A percentile compares a stretch with the other conserved stretches of the same genome.
phyloP scores from a whole-genome alignment of 306 rosid species.

The Casuarina cunninghamiana region DNA sequence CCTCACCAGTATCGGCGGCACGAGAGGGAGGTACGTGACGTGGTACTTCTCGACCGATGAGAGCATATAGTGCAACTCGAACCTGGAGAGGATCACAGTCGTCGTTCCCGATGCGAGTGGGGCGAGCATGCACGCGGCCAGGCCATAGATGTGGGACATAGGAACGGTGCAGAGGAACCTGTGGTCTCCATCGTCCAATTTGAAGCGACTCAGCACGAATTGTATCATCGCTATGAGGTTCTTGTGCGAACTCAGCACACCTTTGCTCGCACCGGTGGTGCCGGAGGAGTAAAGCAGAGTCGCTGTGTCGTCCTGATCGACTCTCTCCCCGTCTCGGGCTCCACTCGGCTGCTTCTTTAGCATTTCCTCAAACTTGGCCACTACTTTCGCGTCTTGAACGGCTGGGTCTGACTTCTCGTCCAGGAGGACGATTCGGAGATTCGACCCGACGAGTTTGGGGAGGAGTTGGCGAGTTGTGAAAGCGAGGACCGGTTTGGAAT shows the following conservation, averaged over 20 bases:
- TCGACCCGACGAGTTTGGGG: constrained; percentile 54
- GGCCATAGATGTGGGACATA: constrained; percentile 91
- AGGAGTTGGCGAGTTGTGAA: constrained; percentile 58
- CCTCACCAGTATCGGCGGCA: constrained; percentile 84
- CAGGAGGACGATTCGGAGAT: constrained; percentile 61
- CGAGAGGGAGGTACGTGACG: constrained; percentile 69
- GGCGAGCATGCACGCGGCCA: constrained; percentile 61
- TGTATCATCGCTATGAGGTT: constrained; percentile 71
- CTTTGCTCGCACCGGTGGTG: constrained; percentile 89
- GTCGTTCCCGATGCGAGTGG: constrained; percentile 67
- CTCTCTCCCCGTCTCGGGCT: constrained; percentile 39
- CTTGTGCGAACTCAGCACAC: constrained; percentile 76
- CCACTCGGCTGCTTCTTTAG: constrained; percentile 35
- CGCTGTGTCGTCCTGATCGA: constrained; percentile 77
- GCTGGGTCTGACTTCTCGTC: constrained; percentile 22
- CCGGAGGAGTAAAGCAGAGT: constrained; percentile 85
- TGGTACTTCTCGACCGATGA: constrained; percentile 48
- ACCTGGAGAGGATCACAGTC: constrained; percentile 65
- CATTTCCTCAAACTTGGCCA: constrained; percentile 45
- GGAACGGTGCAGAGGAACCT: constrained; percentile 84
- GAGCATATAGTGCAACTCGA: constrained; percentile 79
- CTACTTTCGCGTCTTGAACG: not conserved
- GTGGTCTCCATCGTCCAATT: constrained; percentile 28
- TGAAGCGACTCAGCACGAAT: constrained; percentile 47
- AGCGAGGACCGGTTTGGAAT: constrained; percentile 70